Evolutionary conservation across 345 rosid genomes (phyloP).

Genomic region (Brassica cretica): DNA sequence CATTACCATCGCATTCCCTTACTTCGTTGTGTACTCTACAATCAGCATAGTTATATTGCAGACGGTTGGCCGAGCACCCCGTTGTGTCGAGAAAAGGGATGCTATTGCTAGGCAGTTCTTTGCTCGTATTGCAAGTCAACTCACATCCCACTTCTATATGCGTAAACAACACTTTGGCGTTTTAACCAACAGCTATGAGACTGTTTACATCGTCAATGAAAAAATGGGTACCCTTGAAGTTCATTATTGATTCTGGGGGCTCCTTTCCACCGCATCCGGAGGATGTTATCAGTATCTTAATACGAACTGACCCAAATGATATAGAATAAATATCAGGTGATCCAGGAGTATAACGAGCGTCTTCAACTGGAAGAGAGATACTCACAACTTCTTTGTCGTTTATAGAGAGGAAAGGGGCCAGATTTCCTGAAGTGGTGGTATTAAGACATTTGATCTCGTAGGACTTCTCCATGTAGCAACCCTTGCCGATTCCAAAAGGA

Average conservation of each 20-base stretch:
- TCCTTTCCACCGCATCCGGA: no score
- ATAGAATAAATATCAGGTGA: background rate
- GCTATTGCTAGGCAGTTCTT: background rate
- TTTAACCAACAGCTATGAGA: constrained; percentile 45
- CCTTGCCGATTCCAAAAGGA: background rate
- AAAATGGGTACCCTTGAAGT: constrained; percentile 25
- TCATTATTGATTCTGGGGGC: background rate
- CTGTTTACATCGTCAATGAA: background rate
- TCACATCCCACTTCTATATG: constrained; percentile 37
- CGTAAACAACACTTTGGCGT: constrained; percentile 8
- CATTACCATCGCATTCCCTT: constrained; percentile 36
- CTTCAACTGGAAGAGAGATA: background rate
- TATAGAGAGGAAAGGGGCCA: background rate
- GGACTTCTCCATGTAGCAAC: background rate
- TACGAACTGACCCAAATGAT: background rate
- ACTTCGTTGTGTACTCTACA: background rate
- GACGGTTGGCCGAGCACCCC: background rate
- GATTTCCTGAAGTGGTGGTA: background rate
- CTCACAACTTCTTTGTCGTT: background rate
- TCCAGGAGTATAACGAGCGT: no score
- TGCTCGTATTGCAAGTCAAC: constrained; percentile 30
- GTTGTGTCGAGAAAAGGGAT: constrained; percentile 2
- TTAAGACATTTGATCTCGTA: background rate
- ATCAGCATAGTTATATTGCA: background rate
- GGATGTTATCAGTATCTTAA: background rate